Base-by-base conservation (phyloP, 2,329 filamentous ascomycete species). In the Sarocladium kiliense region DNA sequence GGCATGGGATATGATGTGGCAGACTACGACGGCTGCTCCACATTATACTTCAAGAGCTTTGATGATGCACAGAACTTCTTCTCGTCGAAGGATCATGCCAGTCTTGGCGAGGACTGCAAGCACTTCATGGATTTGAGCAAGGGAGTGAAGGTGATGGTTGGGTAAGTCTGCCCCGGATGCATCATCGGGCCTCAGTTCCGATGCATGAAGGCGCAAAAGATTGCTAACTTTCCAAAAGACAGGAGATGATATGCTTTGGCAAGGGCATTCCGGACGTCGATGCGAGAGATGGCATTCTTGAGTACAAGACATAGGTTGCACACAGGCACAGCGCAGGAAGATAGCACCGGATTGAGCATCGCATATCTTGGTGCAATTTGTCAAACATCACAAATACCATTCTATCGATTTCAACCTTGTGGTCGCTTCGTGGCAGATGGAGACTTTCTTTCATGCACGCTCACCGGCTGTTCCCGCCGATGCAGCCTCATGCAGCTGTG, bases 11-110 rank as follows among this genome's bases (percentile, higher is more conserved):
- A 59, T 54, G 55, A 54, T 10, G 32, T 59, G 2, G 55, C 59
- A 41, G 59, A 61, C 19, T 62, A 57, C 39, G 60, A 62, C 41
- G 60, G 57, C n/a, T 62, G 60, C 49, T 59, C 58, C 7, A 59
- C 59, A 16, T 37, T 61, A 3, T 62, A 58, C 59, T 59, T 61
- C 56, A 58, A 55, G 37, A 54, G 41, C 2, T 60, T 58, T 56
- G 54, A 57, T 1, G 57, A 60, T 25, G 57, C 58, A n/a, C 57
- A 60, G 41, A 36, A 44, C n/a, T 60, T 61, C 54, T 60, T 60
- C 25, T 54, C 55, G 2, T 50, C 55, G 2, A 55, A 57, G 11
- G 54, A 51, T 2, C 51, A 59, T 10, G 49, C 47, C 7, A 25
- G 30, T 10, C 34, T 60, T 39, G 41, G 44, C 6, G 55, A 54